phyloP scores from a whole-genome alignment of 2,329 filamentous ascomycete genomes.

The Thermochaetoides dissita region DNA sequence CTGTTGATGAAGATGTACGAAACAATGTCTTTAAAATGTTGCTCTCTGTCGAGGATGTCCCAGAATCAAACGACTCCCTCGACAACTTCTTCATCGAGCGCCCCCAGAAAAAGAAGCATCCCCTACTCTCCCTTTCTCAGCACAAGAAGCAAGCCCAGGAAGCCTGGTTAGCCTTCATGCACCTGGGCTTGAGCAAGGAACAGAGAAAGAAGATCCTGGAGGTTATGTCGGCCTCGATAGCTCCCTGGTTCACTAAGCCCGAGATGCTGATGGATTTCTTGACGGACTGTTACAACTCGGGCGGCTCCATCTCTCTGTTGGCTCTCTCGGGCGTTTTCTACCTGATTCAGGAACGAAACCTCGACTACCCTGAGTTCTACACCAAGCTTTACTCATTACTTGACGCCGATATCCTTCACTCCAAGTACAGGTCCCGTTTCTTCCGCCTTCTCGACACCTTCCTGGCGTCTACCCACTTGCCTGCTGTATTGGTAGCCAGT shows the following conservation, averaged over 20 bases:
- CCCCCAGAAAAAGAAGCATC: conserved; percentile 54
- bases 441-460: conserved; percentile 88
- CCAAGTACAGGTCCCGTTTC: conserved; percentile 84
- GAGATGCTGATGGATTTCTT: conserved; percentile 92
- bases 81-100: conserved; percentile 51
- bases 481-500: conserved; percentile 77
- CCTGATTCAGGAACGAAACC: conserved; percentile 80
- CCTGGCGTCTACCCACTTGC: conserved; percentile 79
- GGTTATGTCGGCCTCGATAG: conserved; percentile 62
- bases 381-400: conserved; percentile 85
- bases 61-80: conserved; percentile 51
- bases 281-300: conserved; percentile 80
- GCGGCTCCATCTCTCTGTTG: conserved; percentile 74
- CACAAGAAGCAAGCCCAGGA: conserved; percentile 74
- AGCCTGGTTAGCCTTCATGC: conserved; percentile 71
- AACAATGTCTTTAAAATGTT: conserved; percentile 49
- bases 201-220: conserved; percentile 69
- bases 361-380: conserved; percentile 94
- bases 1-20: conserved; percentile 27
- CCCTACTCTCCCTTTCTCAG: conserved; percentile 48
- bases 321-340: conserved; percentile 90
- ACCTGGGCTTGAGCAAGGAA: conserved; percentile 49
- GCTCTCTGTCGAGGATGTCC: conserved; percentile 54
- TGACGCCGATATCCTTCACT: conserved; percentile 75
- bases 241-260: conserved; percentile 77